Conservation (phyloP, 768 basidiomycete species). For the Russula griseocarnosa region DNA sequence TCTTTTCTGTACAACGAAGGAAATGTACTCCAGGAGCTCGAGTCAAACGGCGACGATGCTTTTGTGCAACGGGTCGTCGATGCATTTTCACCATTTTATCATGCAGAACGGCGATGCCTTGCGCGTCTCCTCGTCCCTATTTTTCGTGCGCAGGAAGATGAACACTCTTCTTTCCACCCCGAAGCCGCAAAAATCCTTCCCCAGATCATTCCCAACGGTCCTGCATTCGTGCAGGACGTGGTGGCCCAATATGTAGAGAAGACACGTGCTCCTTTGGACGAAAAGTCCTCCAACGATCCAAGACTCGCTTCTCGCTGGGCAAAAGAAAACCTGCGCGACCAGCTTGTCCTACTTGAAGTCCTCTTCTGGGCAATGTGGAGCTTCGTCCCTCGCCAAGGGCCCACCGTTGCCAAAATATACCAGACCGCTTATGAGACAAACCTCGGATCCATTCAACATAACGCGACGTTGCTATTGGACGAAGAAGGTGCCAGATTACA, state of each 20-base stretch:
- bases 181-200: slow-evolving; percentile 55
- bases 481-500: slow-evolving; percentile 64
- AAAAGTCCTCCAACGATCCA: slow-evolving; percentile 47
- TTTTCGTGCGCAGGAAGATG: slow-evolving; percentile 63
- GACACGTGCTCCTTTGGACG: slow-evolving; percentile 48
- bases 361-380: slow-evolving; percentile 89
- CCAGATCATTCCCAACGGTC: slow-evolving; percentile 58
- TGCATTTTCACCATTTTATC: slow-evolving; percentile 76
- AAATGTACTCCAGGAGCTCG: slow-evolving; percentile 23
- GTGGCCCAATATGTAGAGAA: slow-evolving; percentile 59
- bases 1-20: slow-evolving; percentile 80
- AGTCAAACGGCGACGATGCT: slow-evolving; percentile 42
- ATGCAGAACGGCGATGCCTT: slow-evolving; percentile 70
- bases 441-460: slow-evolving; percentile 61
- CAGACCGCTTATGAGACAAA: slow-evolving; percentile 59
- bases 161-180: slow-evolving; percentile 49
- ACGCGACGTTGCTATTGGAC: slow-evolving; percentile 63
- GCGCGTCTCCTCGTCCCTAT: slow-evolving; percentile 70
- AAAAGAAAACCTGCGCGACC: slow-evolving; percentile 72
- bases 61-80: slow-evolving; percentile 59
- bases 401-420: slow-evolving; percentile 59
- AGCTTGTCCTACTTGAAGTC: slow-evolving; percentile 76
- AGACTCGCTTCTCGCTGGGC: slow-evolving; percentile 61
- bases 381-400: slow-evolving; percentile 60
- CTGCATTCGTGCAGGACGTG: slow-evolving; percentile 56